Conservation (phyloP, 768 basidiomycete genomes). For the Mycena rosella region DNA sequence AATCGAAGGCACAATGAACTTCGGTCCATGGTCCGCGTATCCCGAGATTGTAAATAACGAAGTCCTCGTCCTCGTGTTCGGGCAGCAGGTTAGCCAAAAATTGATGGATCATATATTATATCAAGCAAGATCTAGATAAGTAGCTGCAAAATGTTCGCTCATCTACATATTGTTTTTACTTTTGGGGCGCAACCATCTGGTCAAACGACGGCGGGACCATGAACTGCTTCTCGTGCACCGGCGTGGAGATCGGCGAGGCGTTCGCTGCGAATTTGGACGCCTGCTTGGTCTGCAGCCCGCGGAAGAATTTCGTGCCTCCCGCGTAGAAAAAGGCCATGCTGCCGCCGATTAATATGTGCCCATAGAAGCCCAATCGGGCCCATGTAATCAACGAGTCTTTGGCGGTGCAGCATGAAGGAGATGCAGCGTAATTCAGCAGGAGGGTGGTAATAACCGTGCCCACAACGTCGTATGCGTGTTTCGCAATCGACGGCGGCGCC, state of each 20-base stretch:
- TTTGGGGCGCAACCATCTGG: constrained; percentile 51
- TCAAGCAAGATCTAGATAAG: constrained; percentile 16
- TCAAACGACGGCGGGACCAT: constrained; percentile 57
- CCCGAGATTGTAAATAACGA: constrained; percentile 6
- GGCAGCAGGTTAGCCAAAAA: constrained; percentile 11
- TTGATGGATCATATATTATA: constrained; percentile 30
- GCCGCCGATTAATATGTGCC: constrained; percentile 76
- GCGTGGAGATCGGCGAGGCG: constrained; percentile 45
- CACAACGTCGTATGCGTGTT: constrained; percentile 80
- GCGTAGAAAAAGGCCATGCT: constrained; percentile 80
- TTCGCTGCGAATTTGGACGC: constrained; percentile 53
- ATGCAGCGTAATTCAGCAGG: constrained; percentile 84
- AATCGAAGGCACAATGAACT: constrained; percentile 15
- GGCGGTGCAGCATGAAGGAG: constrained; percentile 87
- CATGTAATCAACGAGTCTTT: constrained; percentile 75
- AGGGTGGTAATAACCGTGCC: constrained; percentile 74
- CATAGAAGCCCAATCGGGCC: constrained; percentile 83
- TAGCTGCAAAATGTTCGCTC: background rate
- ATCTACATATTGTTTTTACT: constrained; percentile 36
- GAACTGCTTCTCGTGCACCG: constrained; percentile 55
- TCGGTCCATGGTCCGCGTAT: constrained; percentile 17
- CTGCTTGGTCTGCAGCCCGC: constrained; percentile 60
- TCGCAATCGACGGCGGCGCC: constrained; percentile 60
- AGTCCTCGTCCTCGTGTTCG: constrained; percentile 28
- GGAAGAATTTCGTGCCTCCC: constrained; percentile 72